Base-by-base conservation (phyloP, 352 stramenopile genomes). In the Hyaloperonospora brassicae region DNA sequence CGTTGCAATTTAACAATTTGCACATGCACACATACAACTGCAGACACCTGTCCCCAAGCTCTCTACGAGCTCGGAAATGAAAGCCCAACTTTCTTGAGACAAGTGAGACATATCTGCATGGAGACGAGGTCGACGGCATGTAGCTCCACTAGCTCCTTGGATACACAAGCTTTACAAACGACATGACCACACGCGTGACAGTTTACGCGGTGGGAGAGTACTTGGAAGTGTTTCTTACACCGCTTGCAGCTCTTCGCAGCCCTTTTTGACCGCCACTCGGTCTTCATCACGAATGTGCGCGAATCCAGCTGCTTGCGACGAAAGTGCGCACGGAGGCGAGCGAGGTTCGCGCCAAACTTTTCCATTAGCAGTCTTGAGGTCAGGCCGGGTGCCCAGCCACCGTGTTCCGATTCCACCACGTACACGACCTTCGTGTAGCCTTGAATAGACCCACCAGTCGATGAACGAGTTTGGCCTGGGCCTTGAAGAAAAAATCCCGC, bases 351-450 rank as follows among this genome's bases (percentile, higher is more conserved):
- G 4, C 72, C 70, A 50, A 81, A 79, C 13, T 52, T 52, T n/a
- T 81, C 62, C 68, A 86, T 83, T 5, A 73, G 23, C 6, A 79
- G 21, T 39, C 62, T 40, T 10, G 70, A 50, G 4, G 64, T 70
- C 12, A 85, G 54, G 8, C 63, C 58, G 2, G 69, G 65, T 8
- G 65, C 60, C 22, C 56, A 61, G 4, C 70, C 70, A 14, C 66
- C 68, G 10, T 21, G 36, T 14, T 21, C 36, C 46, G 59, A 52
- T 41, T 79, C 63, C 8, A 81, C 60, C 51, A 86, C 64, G 53
- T 86, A 83, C 17, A 83, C 68, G 23, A 86, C 79, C 60, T 86
- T 80, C 34, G 75, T 86, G 21, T 56, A 52, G 6, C 14, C 17
- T 38, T 49, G 36, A 31, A 25, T 58, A 1, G 24, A 17, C 2